phyloP scores from a whole-genome alignment of 352 stramenopile genomes.

The Phytophthora cactorum region DNA sequence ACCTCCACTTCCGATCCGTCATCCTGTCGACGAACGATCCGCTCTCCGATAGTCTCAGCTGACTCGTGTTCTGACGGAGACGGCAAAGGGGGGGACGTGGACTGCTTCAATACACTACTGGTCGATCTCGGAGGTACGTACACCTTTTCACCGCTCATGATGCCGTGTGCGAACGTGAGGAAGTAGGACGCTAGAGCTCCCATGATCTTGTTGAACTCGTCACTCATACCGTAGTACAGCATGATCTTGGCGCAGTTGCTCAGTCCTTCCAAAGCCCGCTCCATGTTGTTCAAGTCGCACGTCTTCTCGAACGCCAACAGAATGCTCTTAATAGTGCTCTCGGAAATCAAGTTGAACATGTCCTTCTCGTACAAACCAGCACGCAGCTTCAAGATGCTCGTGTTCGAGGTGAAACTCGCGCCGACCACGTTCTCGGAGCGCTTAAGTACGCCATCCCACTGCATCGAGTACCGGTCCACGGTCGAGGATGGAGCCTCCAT shows the following conservation, averaged over 20 bases:
- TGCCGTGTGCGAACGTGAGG: constrained; percentile 82
- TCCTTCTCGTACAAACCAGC: constrained; percentile 88
- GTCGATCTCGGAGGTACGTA: constrained; percentile 62
- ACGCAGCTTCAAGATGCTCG: constrained; percentile 84
- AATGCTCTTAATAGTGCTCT: constrained; percentile 83
- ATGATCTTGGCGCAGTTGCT: constrained; percentile 88
- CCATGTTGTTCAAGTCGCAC: constrained; percentile 85
- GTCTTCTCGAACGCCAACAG: constrained; percentile 86
- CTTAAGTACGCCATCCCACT: constrained; percentile 90
- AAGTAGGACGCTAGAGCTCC: constrained; percentile 82
- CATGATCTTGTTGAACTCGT: constrained; percentile 88
- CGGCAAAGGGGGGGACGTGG: constrained; percentile 11
- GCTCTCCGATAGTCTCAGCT: constrained; percentile 33
- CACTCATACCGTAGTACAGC: constrained; percentile 82
- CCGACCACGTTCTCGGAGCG: constrained; percentile 88
- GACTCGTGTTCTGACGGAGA: constrained; percentile 17
- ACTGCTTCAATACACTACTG: constrained; percentile 19
- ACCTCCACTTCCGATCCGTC: constrained; percentile 54
- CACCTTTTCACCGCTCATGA: constrained; percentile 86
- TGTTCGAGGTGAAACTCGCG: constrained; percentile 87
- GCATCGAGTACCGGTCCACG: constrained; percentile 87
- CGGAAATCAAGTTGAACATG: constrained; percentile 88
- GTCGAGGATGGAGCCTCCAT: constrained; percentile 65
- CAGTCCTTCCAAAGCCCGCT: constrained; percentile 79
- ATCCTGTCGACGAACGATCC: constrained; percentile 36